phyloP scores from a whole-genome alignment of 1,284 basidiomycete genomes.

The Sanghuangporus baumii region DNA sequence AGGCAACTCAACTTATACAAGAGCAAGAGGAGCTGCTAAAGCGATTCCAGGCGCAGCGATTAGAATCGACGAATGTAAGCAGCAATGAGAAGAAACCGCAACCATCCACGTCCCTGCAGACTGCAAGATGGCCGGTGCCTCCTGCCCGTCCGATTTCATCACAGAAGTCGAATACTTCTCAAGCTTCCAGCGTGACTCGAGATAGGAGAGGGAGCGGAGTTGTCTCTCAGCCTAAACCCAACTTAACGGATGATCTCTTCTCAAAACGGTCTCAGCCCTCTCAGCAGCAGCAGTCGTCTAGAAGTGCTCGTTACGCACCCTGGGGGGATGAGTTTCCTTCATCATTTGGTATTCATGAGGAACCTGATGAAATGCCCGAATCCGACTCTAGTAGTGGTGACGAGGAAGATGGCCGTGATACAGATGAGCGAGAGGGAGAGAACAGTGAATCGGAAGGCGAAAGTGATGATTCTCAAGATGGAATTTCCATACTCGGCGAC shows the following conservation, averaged over 20 bases:
- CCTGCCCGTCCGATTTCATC: background rate
- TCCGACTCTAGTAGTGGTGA: background rate
- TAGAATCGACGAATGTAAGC: background rate
- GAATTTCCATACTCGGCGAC: background rate
- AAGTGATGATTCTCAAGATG: background rate
- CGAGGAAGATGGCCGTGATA: background rate
- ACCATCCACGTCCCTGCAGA: background rate
- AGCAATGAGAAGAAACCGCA: background rate
- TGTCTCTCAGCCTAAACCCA: background rate
- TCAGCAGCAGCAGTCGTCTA: background rate
- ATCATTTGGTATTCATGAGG: background rate
- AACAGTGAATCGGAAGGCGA: conserved; percentile 1
- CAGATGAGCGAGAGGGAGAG: background rate
- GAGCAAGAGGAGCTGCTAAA: conserved; percentile 11
- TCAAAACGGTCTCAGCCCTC: background rate
- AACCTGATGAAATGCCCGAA: background rate
- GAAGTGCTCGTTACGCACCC: background rate
- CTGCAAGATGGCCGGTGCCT: background rate
- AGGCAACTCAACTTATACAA: background rate
- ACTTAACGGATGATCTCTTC: background rate
- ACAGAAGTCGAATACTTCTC: background rate
- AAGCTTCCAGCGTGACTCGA: background rate
- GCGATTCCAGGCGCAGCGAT: background rate
- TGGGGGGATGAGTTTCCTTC: background rate
- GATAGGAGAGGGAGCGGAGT: background rate